Evolutionary conservation across 306 rosid species (phyloP).

Genomic region (Sesbania bispinosa): DNA sequence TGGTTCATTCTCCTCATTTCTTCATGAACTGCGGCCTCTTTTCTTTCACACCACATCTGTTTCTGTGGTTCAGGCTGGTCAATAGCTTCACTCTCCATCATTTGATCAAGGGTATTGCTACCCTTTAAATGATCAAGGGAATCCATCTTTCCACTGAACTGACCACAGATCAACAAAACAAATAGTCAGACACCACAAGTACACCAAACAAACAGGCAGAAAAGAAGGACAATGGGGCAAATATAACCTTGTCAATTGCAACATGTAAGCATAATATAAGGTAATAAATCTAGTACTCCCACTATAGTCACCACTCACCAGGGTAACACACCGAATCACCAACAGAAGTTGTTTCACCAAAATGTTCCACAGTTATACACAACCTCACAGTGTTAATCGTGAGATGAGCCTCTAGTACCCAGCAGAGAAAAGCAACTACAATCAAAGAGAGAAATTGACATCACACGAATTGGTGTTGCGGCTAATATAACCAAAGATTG

Average conservation of each 20-base stretch:
- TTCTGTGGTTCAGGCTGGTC: conserved; percentile 38
- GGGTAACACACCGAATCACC: background rate
- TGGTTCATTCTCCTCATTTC: conserved; percentile 54
- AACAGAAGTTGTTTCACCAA: background rate
- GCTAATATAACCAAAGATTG: background rate
- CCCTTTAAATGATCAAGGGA: conserved; percentile 21
- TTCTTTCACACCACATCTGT: conserved; percentile 45
- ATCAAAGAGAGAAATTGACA: background rate
- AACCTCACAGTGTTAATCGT: background rate
- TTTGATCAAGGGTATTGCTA: conserved; percentile 27
- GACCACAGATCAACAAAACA: conserved; percentile 14
- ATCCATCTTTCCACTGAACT: conserved; percentile 19
- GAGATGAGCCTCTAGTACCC: background rate
- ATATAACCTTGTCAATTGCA: background rate
- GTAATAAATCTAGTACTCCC: background rate
- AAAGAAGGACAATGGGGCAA: background rate
- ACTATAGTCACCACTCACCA: background rate
- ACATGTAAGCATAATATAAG: background rate
- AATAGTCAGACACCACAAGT: background rate
- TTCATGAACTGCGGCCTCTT: conserved; percentile 54
- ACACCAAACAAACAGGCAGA: background rate
- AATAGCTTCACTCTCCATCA: conserved; percentile 39
- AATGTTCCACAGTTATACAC: background rate
- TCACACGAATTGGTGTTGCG: background rate
- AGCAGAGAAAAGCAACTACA: background rate